Base-by-base conservation (phyloP, 208 protist genomes). In the Trypanosoma mega region DNA sequence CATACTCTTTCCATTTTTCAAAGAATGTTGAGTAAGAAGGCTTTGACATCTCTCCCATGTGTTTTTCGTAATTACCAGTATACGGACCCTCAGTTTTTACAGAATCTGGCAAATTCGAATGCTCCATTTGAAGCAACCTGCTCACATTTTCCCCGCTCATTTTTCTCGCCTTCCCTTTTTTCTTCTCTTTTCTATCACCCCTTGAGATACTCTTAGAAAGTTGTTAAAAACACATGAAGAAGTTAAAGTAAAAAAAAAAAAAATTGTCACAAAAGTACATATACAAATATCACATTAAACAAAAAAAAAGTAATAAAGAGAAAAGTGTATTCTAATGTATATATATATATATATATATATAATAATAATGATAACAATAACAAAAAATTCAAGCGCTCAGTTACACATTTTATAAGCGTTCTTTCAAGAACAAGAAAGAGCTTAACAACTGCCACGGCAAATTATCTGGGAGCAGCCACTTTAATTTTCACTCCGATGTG, bases 1-100 rank as follows among this genome's bases (percentile, higher is more conserved):
- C 88, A 69, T 92, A 91, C 41, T 92, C 76, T 63, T 94, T 94
- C 0, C 74, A 73, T 23, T 82, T 82, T 36, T 92, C 70, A 59
- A 72, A 89, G 67, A 94, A 94, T 0, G 88, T 94, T 1, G 88
- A 94, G 58, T 92, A 94, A 0, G 76, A 39, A 0, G 88, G 88
- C 49, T 94, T 94, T 18, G 70, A 34, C 41, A 66, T 75, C 18
- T 90, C 83, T 7, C 62, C 68, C 48, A 86, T 59, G 53, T 79
- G 78, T 55, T 82, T 90, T 18, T 86, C 59, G 60, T 92, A 92
- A 16, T 72, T 76, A 14, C 85, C 82, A 41, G 76, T 88, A 50
- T 87, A 87, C 3, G 79, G 74, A 2, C 56, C 34, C 9, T 63
- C 41, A 12, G 7, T 30, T 48, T 36, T 20, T 60, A 45, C 20